Conservation (phyloP, 2,329 filamentous ascomycete species). For the Fusarium tricinctum region DNA sequence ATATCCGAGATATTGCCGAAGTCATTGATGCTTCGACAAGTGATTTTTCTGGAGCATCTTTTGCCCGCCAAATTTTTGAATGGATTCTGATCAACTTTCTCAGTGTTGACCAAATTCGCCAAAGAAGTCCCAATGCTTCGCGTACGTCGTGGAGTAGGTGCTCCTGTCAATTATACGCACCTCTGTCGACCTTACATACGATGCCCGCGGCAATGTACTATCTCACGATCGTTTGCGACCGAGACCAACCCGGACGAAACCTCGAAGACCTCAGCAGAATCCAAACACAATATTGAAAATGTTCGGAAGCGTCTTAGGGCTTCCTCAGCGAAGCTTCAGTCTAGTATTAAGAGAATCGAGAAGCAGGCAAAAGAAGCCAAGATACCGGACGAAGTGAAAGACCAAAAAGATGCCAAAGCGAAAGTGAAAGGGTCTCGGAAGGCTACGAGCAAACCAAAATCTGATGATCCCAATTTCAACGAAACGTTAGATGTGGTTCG, state of each 20-base stretch:
- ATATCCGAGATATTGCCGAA: slow-evolving; percentile 39
- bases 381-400: neutral
- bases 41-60: slow-evolving; percentile 22
- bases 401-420: neutral
- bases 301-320: neutral
- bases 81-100: slow-evolving; percentile 14
- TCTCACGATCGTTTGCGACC: slow-evolving; percentile 35
- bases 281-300: slow-evolving; percentile 1
- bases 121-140: slow-evolving; percentile 51
- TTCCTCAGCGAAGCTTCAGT: neutral
- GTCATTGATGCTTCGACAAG: slow-evolving; percentile 23
- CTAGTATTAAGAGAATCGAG: neutral
- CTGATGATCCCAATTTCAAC: slow-evolving; percentile 32
- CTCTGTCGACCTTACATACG: slow-evolving; percentile 18
- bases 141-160: slow-evolving; percentile 36
- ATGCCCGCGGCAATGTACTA: slow-evolving; percentile 23
- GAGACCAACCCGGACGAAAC: slow-evolving; percentile 13
- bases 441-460: neutral
- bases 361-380: slow-evolving; percentile 3
- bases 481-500: slow-evolving; percentile 45
- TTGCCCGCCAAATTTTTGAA: neutral
- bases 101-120: slow-evolving; percentile 16
- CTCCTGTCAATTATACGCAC: slow-evolving; percentile 28
- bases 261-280: neutral
- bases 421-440: slow-evolving; percentile 2